Evolutionary conservation across 768 basidiomycete genomes (phyloP).

Genomic region (Boletus rubescentipes): DNA sequence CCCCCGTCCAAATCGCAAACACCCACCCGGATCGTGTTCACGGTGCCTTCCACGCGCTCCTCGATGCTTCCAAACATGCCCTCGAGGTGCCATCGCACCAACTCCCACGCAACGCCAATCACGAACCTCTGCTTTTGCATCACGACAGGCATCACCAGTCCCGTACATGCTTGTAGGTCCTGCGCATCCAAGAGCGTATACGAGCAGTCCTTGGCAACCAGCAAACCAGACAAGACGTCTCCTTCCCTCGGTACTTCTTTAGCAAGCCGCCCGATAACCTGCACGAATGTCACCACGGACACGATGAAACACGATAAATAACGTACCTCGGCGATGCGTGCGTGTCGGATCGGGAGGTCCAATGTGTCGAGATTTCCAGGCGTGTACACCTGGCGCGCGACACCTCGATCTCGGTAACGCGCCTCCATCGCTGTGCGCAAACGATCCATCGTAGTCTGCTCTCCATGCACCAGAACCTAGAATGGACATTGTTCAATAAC

Average conservation of each 20-base stretch:
- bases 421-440: conserved; percentile 81
- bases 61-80: conserved; percentile 88
- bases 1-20: too few relatives aligned
- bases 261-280: conserved; percentile 76
- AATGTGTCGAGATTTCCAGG: conserved; percentile 89
- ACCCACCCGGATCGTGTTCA: too few relatives aligned
- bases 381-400: conserved; percentile 92
- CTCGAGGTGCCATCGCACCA: conserved; percentile 95
- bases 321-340: too few relatives aligned
- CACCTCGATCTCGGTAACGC: conserved; percentile 79
- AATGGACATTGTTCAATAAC: not conserved
- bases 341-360: conserved; percentile 80
- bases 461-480: conserved; percentile 92
- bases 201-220: conserved; percentile 90
- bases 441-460: conserved; percentile 87
- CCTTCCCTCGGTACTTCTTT: conserved; percentile 65
- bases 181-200: conserved; percentile 90
- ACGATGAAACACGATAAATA: too few relatives aligned
- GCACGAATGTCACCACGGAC: too few relatives aligned
- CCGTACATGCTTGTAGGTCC: conserved; percentile 87
- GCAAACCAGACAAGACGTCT: conserved; percentile 74
- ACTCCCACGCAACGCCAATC: conserved; percentile 82
- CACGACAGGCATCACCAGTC: conserved; percentile 78
- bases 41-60: conserved; percentile 39
- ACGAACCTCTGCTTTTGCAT: conserved; percentile 81